phyloP scores from a whole-genome alignment of 768 basidiomycete species.

The Podaxis pistillaris region DNA sequence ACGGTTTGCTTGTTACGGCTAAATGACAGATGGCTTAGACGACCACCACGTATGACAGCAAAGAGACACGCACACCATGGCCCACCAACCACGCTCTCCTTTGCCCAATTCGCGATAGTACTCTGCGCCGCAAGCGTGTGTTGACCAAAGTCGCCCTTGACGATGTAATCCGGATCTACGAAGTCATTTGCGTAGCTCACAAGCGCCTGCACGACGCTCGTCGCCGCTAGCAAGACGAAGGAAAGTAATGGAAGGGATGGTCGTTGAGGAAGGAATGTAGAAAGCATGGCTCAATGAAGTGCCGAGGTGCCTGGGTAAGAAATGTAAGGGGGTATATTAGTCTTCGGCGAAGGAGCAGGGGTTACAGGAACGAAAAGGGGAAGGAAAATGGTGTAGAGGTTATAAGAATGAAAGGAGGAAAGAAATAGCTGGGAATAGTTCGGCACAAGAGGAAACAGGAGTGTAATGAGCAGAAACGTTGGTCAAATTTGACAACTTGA shows the following conservation, averaged over 20 bases:
- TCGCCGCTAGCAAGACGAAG: constrained; percentile 14
- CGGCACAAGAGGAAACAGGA: not conserved
- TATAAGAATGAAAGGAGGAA: not conserved
- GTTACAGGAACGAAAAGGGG: not conserved
- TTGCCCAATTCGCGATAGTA: constrained; percentile 48
- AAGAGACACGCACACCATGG: constrained; percentile 51
- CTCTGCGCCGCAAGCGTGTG: constrained; percentile 44
- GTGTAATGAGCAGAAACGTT: not conserved
- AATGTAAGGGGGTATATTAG: constrained; percentile 13
- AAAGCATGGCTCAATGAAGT: constrained; percentile 21
- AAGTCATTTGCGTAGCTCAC: constrained; percentile 53
- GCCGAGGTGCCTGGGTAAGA: not conserved
- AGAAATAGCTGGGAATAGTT: constrained; percentile 4
- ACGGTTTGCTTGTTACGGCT: constrained; percentile 48
- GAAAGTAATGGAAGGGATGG: constrained; percentile 17
- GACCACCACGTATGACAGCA: not conserved
- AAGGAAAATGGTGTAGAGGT: not conserved
- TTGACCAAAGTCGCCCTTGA: constrained; percentile 37
- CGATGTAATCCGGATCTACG: constrained; percentile 49
- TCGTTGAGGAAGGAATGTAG: constrained; percentile 27
- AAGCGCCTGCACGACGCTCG: constrained; percentile 30
- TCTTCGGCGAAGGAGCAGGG: not conserved
- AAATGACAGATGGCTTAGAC: not conserved
- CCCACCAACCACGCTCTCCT: constrained; percentile 36
- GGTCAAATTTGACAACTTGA: not conserved